Conservation (phyloP, 345 rosid genomes). For the Lepidium africanum region DNA sequence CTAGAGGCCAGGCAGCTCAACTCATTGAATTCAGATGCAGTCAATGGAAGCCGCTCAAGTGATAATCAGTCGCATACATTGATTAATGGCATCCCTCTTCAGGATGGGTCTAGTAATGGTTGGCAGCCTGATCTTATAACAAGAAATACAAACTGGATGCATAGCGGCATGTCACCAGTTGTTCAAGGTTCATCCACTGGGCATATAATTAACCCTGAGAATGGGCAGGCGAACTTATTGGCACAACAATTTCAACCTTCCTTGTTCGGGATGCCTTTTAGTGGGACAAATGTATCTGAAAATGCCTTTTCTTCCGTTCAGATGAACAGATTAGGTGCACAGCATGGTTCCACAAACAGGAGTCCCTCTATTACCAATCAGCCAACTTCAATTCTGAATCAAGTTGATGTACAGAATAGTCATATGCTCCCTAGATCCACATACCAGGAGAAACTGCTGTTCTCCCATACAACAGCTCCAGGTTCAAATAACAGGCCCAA, state of each 20-base stretch:
- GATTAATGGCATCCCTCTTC: slow-evolving; percentile 61
- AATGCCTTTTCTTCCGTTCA: slow-evolving; percentile 41
- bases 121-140: slow-evolving; percentile 56
- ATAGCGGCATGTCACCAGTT: slow-evolving; percentile 34
- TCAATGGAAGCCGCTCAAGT: slow-evolving; percentile 37
- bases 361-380: slow-evolving; percentile 45
- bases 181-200: slow-evolving; percentile 58
- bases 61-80: slow-evolving; percentile 30
- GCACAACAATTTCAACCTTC: slow-evolving; percentile 68
- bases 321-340: slow-evolving; percentile 41
- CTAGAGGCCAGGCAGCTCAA: slow-evolving; percentile 45
- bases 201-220: slow-evolving; percentile 49
- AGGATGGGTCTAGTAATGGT: slow-evolving; percentile 48
- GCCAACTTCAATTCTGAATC: slow-evolving; percentile 38
- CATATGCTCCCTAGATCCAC: slow-evolving; percentile 41
- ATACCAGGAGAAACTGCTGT: slow-evolving; percentile 35
- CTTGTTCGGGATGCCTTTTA: slow-evolving; percentile 51
- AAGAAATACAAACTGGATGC: slow-evolving; percentile 53
- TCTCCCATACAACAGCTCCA: slow-evolving; percentile 32
- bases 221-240: slow-evolving; percentile 42
- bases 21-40: slow-evolving; percentile 42
- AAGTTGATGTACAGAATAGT: slow-evolving; percentile 40
- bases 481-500: slow-evolving; percentile 36
- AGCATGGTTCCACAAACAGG: slow-evolving; percentile 39
- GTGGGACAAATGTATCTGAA: slow-evolving; percentile 40